These are phyloP conservation scores for Angophora floribunda DNA, from an alignment of 345 rosid species.

Conservation along the genomic window DNA sequence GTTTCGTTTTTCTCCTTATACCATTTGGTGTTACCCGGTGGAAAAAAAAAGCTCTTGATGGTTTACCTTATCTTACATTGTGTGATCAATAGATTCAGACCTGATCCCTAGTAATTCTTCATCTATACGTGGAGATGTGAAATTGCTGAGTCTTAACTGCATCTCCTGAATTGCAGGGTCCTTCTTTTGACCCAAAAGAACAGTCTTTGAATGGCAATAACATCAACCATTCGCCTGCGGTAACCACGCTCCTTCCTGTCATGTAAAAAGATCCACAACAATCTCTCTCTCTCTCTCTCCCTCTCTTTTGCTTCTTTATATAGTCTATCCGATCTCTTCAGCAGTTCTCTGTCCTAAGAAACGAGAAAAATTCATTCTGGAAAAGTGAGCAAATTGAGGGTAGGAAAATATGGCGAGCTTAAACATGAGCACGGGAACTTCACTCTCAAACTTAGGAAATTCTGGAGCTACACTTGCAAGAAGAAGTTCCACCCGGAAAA, in stretches of 20 bases:
- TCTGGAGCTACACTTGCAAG: neutral
- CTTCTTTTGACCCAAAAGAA: neutral
- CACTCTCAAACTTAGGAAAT: neutral
- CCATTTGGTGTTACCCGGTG: neutral
- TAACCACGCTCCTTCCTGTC: neutral
- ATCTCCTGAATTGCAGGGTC: neutral
- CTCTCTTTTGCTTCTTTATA: neutral
- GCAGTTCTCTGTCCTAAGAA: neutral
- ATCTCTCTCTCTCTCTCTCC: neutral
- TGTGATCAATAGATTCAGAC: neutral
- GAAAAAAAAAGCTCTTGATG: neutral
- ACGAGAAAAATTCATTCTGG: neutral
- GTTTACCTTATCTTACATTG: neutral
- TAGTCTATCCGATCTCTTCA: neutral
- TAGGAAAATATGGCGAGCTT: conserved; percentile 1
- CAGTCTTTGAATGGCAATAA: neutral
- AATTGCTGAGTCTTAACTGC: neutral
- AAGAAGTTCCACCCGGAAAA: neutral
- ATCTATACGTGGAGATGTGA: neutral
- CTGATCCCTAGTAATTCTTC: neutral
- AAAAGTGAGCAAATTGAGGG: neutral
- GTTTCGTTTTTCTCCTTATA: neutral
- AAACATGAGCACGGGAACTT: neutral
- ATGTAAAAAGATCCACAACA: neutral
- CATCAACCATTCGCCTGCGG: neutral